Percentiles rank a stretch among this genome's conserved stretches.
phyloP scores from a whole-genome alignment of 352 stramenopile genomes.

The Phytophthora idaei region DNA sequence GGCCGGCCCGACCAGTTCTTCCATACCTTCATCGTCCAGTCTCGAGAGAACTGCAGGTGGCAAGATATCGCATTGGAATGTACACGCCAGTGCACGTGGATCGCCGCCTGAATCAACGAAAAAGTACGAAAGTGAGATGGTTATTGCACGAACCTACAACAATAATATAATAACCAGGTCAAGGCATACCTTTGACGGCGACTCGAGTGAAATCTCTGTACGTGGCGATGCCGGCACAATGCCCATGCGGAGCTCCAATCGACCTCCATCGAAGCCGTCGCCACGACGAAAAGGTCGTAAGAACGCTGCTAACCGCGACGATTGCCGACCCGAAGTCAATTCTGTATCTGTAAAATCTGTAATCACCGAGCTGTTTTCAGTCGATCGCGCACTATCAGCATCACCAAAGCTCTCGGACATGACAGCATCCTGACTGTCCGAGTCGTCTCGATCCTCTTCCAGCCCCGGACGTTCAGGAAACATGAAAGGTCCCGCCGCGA shows the following conservation, averaged over 20 bases:
- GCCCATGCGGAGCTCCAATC: constrained; percentile 48
- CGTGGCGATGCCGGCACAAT: constrained; percentile 53
- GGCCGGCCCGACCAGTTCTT: constrained; percentile 72
- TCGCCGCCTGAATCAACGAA: constrained; percentile 47
- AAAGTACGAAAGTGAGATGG: neutral
- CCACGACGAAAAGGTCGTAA: constrained; percentile 66
- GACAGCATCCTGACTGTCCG: constrained; percentile 71
- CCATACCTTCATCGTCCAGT: constrained; percentile 82
- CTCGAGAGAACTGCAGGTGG: constrained; percentile 74
- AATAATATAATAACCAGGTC: neutral
- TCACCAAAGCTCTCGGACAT: constrained; percentile 82
- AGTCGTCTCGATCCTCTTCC: constrained; percentile 63
- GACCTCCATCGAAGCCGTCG: constrained; percentile 55
- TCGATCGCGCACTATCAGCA: constrained; percentile 69
- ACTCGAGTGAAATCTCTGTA: constrained; percentile 55
- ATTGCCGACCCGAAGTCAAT: constrained; percentile 51
- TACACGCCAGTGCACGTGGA: constrained; percentile 62
- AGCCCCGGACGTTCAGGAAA: constrained; percentile 35
- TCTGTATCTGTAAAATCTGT: constrained; percentile 64
- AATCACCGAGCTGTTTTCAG: constrained; percentile 74
- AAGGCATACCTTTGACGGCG: constrained; percentile 61
- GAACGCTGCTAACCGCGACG: constrained; percentile 66
- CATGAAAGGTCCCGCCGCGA: constrained; percentile 38
- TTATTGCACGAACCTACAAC: neutral
- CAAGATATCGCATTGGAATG: constrained; percentile 60